Evolutionary conservation across 2,329 filamentous ascomycete genomes (phyloP), one percentile per base, ranked within the genome.

Genomic region (Trichoderma breve): DNA sequence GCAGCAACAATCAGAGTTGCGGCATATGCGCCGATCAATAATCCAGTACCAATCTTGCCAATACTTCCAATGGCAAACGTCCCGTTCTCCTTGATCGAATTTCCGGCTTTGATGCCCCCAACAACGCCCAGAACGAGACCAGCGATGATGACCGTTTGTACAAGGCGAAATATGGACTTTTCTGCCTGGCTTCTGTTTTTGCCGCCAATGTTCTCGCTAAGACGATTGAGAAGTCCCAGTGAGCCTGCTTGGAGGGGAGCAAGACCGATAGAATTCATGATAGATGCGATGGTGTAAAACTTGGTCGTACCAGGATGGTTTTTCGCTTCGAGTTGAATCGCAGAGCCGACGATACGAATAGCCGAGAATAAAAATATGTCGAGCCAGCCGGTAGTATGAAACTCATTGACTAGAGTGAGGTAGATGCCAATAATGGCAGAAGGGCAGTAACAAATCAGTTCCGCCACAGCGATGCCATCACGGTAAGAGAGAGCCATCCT

Each of bases 321-420:
- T 30, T 66, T 66, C 11, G 63, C 63, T 11, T 66, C 43, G 15
- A 66, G 26, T 47, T 66, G 63, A 21, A 66, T 66, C 0, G 43
- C 63, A 32, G 63, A 66, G 26, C 63, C 43, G 14, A 66, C 63
- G 12, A 55, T 66, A 24, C 43, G 43, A 5, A 66, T 66, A 53
- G 30, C 21, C 12, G 63, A 66, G 32, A 66, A 66, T 18, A 55
- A 32, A 34, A 53, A 26, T 53, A 66, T 34, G 43, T 55, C 43
- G 18, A 66, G 18, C 43, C 26, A 55, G n/a, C 63, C 63, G 11
- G 63, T 34, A 26, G 43, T 66, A 66, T 66, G 63, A n/a, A 66
- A 55, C 43, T 66, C 43, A 36, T 66, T 66, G 43, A 32, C 24
- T 11, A 66, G 7, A 43, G 63, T 66, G 9, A 55, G 43, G 21